Percentiles rank a stretch among this genome's conserved stretches.
These are phyloP conservation scores for Chenopodium album DNA, from an alignment of 148 eudicot species.

Conservation along the genomic window DNA sequence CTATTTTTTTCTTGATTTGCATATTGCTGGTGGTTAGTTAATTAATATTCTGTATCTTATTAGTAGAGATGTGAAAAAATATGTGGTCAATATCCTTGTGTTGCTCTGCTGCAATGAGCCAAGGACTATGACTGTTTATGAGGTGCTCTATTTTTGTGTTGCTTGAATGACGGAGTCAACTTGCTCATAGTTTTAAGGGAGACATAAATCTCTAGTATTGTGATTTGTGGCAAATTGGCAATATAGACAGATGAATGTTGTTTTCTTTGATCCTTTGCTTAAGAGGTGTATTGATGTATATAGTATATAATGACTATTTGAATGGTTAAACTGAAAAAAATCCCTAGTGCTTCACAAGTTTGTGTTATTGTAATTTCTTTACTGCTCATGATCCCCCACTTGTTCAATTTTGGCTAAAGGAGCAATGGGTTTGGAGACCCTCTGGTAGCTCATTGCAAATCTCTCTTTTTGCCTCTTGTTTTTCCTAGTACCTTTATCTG, in stretches of 20 bases:
- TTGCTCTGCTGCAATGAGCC: not conserved
- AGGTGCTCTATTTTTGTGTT: not conserved
- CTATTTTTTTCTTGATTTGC: too few species aligned
- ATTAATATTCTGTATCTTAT: not conserved
- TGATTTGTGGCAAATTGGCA: not conserved
- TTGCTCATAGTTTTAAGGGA: not conserved
- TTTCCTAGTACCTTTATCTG: not conserved
- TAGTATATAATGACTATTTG: too few species aligned
- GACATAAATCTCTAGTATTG: not conserved
- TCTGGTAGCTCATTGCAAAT: not conserved
- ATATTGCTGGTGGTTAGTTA: not conserved
- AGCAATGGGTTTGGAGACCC: not conserved
- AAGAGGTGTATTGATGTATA: too few species aligned
- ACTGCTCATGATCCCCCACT: not conserved
- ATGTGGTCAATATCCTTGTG: not conserved
- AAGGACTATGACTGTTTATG: not conserved
- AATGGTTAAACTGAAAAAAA: too few species aligned
- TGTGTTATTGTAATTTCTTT: not conserved
- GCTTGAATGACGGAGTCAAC: not conserved
- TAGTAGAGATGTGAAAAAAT: not conserved
- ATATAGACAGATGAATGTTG: not conserved
- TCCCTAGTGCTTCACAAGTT: not conserved
- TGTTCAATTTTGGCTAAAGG: not conserved
- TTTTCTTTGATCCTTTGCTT: too few species aligned
- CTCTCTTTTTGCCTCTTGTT: not conserved